Evolutionary conservation across 176 grass and related monocot genomes (phyloP).

Genomic region (Hordeum marinum): DNA sequence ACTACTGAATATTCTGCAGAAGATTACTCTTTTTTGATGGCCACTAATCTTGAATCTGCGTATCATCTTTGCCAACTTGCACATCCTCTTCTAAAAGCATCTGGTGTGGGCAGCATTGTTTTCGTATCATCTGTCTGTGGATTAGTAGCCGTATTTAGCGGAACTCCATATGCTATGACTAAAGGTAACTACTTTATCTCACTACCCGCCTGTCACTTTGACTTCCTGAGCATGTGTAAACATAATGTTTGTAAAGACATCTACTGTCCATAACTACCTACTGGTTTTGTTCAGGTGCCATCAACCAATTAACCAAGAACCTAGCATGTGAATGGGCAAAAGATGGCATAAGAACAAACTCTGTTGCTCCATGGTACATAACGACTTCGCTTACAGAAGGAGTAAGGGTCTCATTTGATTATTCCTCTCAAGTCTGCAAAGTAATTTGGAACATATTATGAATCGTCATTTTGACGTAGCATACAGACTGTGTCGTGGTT

Average conservation of each 20-base stretch:
- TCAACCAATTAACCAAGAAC: slow-evolving; percentile 45
- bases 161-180: slow-evolving; percentile 36
- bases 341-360: slow-evolving; percentile 39
- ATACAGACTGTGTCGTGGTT: not conserved
- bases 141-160: slow-evolving; percentile 1
- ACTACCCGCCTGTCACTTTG: not conserved
- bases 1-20: slow-evolving; percentile 49
- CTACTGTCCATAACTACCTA: not conserved
- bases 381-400: slow-evolving; percentile 27
- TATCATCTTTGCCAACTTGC: slow-evolving; percentile 70
- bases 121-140: slow-evolving; percentile 62
- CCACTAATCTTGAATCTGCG: slow-evolving; percentile 64
- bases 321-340: slow-evolving; percentile 54
- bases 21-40: slow-evolving; percentile 68
- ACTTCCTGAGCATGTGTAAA: not conserved
- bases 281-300: slow-evolving; percentile 29
- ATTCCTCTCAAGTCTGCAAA: not conserved
- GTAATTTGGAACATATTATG: not conserved
- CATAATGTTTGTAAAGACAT: slow-evolving; percentile 2
- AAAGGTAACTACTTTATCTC: slow-evolving; percentile 40
- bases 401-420: slow-evolving; percentile 24
- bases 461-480: not conserved
- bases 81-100: slow-evolving; percentile 76
- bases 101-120: slow-evolving; percentile 58
- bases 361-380: slow-evolving; percentile 38